phyloP scores from a whole-genome alignment of 768 basidiomycete species.

The Clitopilus hobsonii region DNA sequence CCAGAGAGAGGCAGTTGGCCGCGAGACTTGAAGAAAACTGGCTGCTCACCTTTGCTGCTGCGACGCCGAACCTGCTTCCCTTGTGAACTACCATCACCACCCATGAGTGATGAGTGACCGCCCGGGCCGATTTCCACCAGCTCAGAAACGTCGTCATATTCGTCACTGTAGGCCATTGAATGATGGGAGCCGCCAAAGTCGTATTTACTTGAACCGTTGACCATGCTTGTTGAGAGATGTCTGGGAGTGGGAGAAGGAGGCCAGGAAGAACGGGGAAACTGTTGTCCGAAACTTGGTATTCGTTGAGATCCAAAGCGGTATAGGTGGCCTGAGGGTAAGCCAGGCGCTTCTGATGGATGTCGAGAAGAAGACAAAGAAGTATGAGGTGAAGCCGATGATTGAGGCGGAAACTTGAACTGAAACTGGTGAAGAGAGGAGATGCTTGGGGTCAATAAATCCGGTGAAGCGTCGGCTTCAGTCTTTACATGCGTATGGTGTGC shows the following conservation, averaged over 20 bases:
- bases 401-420: conserved; percentile 31
- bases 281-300: conserved; percentile 14
- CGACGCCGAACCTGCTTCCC: conserved; percentile 56
- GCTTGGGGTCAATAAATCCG: conserved; percentile 32
- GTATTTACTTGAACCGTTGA: conserved; percentile 11
- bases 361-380: conserved; percentile 30
- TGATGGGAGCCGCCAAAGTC: conserved; percentile 14
- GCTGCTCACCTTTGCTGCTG: conserved; percentile 66
- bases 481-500: conserved; percentile 28
- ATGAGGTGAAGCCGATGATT: conserved; percentile 24
- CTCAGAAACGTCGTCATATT: conserved; percentile 59
- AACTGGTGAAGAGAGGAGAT: conserved; percentile 28
- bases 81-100: conserved; percentile 10
- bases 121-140: conserved; percentile 37
- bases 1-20: neutral
- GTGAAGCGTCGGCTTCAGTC: conserved; percentile 38
- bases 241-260: conserved; percentile 15
- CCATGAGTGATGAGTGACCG: conserved; percentile 13
- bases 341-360: conserved; percentile 23
- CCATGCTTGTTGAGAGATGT: conserved; percentile 3
- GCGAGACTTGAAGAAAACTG: neutral
- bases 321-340: conserved; percentile 22
- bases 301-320: conserved; percentile 31
- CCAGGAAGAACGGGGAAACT: conserved; percentile 21
- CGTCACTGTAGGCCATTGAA: conserved; percentile 48